These are phyloP conservation scores for Bolboschoenus planiculmis DNA, from an alignment of 176 grass and related monocot genomes.

Conservation along the genomic window DNA sequence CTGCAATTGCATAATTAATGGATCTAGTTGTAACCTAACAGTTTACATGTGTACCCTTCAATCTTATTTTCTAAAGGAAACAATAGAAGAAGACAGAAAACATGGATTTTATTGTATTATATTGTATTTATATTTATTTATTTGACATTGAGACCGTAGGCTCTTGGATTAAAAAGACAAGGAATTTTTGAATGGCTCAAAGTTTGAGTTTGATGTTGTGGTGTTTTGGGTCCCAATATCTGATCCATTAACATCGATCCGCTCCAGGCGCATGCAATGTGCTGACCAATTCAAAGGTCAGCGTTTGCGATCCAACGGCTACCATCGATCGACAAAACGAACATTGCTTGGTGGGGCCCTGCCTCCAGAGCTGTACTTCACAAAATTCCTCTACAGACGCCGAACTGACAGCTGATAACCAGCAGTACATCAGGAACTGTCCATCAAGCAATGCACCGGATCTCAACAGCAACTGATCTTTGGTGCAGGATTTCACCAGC, in stretches of 20 bases:
- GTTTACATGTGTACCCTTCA: neutral
- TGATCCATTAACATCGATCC: neutral
- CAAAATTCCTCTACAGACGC: neutral
- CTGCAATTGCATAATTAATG: neutral
- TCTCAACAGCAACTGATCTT: neutral
- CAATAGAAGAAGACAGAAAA: neutral
- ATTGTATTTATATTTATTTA: neutral
- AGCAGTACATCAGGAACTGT: neutral
- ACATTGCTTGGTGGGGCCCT: conserved; percentile 12
- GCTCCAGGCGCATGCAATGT: neutral
- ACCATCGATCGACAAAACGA: neutral
- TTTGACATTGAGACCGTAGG: neutral
- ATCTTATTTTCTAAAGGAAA: neutral
- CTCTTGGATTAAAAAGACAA: neutral
- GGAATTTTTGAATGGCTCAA: neutral
- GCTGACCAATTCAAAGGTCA: neutral
- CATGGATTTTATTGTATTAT: neutral
- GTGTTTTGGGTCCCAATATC: neutral
- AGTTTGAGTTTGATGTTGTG: neutral
- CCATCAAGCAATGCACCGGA: neutral
- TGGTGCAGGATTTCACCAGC: neutral
- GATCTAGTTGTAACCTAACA: neutral
- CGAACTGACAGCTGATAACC: neutral
- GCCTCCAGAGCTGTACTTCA: neutral
- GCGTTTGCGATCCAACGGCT: neutral